A percentile compares a stretch with the other conserved stretches of the same genome.
Conservation (phyloP, 148 eudicot species). For the Limonium bicolor region DNA sequence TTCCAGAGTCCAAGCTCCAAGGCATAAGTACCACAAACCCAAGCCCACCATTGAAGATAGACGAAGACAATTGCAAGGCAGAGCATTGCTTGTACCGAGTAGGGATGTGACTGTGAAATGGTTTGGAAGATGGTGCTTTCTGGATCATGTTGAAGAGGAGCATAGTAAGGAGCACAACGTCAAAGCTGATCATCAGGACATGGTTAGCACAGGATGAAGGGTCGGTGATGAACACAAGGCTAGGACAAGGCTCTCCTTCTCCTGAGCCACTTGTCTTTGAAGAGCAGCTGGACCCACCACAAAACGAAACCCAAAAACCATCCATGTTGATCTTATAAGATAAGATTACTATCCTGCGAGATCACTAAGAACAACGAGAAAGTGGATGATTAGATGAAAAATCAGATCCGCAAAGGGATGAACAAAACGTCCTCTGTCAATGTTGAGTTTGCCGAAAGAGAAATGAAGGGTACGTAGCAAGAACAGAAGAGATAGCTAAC, state of each 20-base stretch:
- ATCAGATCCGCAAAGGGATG: too few species aligned
- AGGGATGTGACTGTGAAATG: background rate
- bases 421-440: too few species aligned
- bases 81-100: background rate
- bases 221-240: constrained; percentile 18
- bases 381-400: too few species aligned
- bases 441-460: too few species aligned
- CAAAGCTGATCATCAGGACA: constrained; percentile 30
- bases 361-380: too few species aligned
- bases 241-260: constrained; percentile 19
- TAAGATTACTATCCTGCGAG: too few species aligned
- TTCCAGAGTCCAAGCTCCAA: background rate
- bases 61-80: background rate
- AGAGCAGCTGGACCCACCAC: too few species aligned
- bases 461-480: too few species aligned
- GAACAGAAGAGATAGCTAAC: too few species aligned
- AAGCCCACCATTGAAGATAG: background rate
- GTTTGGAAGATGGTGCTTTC: constrained; percentile 23
- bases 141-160: constrained; percentile 22
- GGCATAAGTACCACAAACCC: background rate
- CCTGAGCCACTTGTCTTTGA: constrained; percentile 12
- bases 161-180: constrained; percentile 33
- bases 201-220: constrained; percentile 83
- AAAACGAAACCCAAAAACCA: constrained; percentile 17
- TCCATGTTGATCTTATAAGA: too few species aligned